Percentiles rank a stretch among this genome's conserved stretches.
These are phyloP conservation scores for Fusarium pseudonygamai DNA, from an alignment of 2,329 filamentous ascomycete genomes.

Conservation along the genomic window DNA sequence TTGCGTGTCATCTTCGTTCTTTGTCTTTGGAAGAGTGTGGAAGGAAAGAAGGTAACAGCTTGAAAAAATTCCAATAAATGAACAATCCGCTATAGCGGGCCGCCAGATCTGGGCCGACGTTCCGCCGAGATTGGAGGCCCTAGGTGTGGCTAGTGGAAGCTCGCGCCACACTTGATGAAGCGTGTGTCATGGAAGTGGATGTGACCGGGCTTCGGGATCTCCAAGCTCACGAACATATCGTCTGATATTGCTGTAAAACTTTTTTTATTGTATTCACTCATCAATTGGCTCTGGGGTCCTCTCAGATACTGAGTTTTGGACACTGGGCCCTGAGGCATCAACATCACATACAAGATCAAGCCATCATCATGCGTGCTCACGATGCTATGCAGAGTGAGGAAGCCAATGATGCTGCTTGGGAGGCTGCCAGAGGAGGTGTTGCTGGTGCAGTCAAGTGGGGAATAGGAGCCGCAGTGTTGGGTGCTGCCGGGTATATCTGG, in stretches of 20 bases:
- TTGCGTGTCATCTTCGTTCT: constrained; percentile 49
- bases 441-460: constrained; percentile 79
- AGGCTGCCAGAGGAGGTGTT: constrained; percentile 73
- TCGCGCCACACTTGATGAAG: constrained; percentile 19
- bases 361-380: constrained; percentile 39
- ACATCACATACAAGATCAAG: background rate
- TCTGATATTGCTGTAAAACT: constrained; percentile 16
- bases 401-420: constrained; percentile 75
- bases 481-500: constrained; percentile 68
- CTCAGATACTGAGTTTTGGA: background rate
- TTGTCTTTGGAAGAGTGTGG: constrained; percentile 34
- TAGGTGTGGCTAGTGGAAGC: constrained; percentile 14
- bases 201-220: constrained; percentile 21
- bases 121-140: constrained; percentile 9
- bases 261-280: background rate
- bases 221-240: constrained; percentile 22
- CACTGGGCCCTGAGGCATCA: background rate
- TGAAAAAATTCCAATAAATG: constrained; percentile 40
- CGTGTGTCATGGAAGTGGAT: constrained; percentile 35
- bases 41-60: constrained; percentile 23
- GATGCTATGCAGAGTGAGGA: constrained; percentile 72
- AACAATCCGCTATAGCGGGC: constrained; percentile 40
- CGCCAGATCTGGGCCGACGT: constrained; percentile 22
- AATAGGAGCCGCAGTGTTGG: constrained; percentile 68
- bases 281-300: background rate